Percentiles rank a stretch among this genome's conserved stretches.
These are phyloP conservation scores for Nicotiana attenuata DNA, from an alignment of 257 asterid species.

Conservation along the genomic window DNA sequence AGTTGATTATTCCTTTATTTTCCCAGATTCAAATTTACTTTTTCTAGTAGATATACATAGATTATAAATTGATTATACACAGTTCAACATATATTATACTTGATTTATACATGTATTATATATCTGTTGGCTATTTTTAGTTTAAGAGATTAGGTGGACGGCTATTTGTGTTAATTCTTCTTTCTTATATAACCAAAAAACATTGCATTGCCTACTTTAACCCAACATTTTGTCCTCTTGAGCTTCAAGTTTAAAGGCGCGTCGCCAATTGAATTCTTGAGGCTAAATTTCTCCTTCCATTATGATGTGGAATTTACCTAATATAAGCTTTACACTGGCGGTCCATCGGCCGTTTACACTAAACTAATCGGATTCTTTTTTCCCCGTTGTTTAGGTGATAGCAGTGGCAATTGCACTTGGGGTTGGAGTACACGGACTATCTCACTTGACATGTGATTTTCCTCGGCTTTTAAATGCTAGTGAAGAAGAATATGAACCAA, in stretches of 20 bases:
- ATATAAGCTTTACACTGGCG: too few species aligned
- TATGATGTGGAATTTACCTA: not conserved
- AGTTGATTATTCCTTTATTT: not conserved
- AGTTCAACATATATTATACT: too few species aligned
- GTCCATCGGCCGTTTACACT: not conserved
- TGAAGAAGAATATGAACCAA: constrained; percentile 34
- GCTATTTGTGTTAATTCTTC: too few species aligned
- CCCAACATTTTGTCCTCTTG: not conserved
- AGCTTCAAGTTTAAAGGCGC: not conserved
- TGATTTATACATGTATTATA: too few species aligned
- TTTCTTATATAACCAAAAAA: not conserved
- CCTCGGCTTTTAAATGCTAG: constrained; percentile 53
- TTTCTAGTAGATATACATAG: too few species aligned
- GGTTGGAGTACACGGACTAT: constrained; percentile 61
- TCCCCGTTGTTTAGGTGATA: constrained; percentile 34
- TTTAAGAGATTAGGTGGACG: too few species aligned
- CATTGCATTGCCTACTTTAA: not conserved
- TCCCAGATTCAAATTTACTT: too few species aligned
- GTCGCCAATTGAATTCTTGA: not conserved
- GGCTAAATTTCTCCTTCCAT: not conserved
- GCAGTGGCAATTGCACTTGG: constrained; percentile 70
- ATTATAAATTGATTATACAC: too few species aligned
- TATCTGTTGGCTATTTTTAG: too few species aligned
- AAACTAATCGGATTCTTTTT: not conserved
- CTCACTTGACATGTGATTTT: constrained; percentile 70